These are phyloP conservation scores for Thecaphora frezii DNA, from an alignment of 1,284 basidiomycete species.

Conservation along the genomic window DNA sequence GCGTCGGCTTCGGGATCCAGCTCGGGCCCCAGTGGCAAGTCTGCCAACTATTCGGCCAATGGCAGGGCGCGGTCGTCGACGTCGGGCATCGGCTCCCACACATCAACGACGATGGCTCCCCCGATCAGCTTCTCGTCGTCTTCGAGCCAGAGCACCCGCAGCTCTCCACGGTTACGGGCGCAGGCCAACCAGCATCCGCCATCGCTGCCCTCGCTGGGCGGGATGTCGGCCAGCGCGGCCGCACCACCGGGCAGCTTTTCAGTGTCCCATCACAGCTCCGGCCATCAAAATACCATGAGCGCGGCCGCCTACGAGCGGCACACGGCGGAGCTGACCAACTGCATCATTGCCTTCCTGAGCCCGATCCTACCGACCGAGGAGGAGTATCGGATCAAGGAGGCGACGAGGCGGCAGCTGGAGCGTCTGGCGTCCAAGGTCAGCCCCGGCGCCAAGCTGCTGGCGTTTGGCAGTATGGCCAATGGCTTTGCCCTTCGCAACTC, in stretches of 20 bases:
- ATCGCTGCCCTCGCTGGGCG: conserved; percentile 12
- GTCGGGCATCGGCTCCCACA: too few relatives aligned
- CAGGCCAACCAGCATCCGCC: conserved; percentile 9
- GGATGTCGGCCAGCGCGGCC: conserved; percentile 10
- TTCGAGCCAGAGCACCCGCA: conserved; percentile 17
- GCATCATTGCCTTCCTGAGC: conserved; percentile 53
- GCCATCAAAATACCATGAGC: background rate
- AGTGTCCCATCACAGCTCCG: background rate
- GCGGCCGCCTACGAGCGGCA: conserved; percentile 43
- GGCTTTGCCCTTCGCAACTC: conserved; percentile 92
- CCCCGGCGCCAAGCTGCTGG: conserved; percentile 83
- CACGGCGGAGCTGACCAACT: conserved; percentile 52
- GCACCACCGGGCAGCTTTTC: conserved; percentile 2
- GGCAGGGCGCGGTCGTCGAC: too few relatives aligned
- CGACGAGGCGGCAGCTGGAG: conserved; percentile 90
- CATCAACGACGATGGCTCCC: background rate
- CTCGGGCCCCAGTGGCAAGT: too few relatives aligned
- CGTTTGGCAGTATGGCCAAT: conserved; percentile 87
- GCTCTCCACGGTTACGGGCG: conserved; percentile 31
- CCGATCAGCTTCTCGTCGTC: background rate
- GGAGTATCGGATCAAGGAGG: conserved; percentile 71
- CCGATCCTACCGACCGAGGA: conserved; percentile 57
- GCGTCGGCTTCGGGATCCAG: too few relatives aligned
- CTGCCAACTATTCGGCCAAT: too few relatives aligned
- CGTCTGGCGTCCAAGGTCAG: conserved; percentile 90